A percentile compares a stretch with the other conserved stretches of the same genome.
phyloP scores from a whole-genome alignment of 139 green algal species.

The Haematococcus lacustris region DNA sequence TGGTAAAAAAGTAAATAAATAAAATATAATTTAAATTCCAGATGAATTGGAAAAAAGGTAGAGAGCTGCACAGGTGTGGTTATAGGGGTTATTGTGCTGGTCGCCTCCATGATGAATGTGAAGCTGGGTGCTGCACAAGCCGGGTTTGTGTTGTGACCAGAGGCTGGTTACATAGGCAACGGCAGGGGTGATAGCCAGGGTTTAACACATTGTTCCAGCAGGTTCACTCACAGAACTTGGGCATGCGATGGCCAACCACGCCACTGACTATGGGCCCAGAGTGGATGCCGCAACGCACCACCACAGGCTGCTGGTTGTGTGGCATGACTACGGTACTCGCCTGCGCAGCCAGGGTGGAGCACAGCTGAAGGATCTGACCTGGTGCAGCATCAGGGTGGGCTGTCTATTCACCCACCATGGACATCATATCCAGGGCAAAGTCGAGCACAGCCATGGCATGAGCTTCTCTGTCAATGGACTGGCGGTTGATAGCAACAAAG shows the following conservation, averaged over 20 bases:
- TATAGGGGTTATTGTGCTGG: too few relatives aligned
- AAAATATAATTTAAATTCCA: too few relatives aligned
- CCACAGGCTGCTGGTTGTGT: slow-evolving; percentile 7
- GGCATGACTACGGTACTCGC: slow-evolving; percentile 7
- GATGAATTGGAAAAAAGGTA: too few relatives aligned
- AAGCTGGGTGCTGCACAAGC: background rate
- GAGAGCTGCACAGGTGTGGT: too few relatives aligned
- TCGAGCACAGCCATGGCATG: background rate
- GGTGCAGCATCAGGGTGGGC: background rate
- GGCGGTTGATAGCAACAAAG: background rate
- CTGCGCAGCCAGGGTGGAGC: background rate
- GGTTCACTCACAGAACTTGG: slow-evolving; percentile 5
- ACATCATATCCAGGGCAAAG: background rate
- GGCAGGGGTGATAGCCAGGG: background rate
- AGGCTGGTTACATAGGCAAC: background rate
- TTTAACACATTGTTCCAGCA: background rate
- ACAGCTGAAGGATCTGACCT: background rate
- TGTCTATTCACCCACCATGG: background rate
- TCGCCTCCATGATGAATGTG: too few relatives aligned
- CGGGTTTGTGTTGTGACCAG: background rate
- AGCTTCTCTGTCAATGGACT: background rate
- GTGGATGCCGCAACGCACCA: slow-evolving; percentile 17
- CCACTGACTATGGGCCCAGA: slow-evolving; percentile 9
- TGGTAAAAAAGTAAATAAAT: too few relatives aligned
- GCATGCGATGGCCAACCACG: background rate